Percentiles rank a stretch among this genome's conserved stretches.
Evolutionary conservation across 2,329 filamentous ascomycete genomes (phyloP).

Genomic region (Fusarium dlaminii): DNA sequence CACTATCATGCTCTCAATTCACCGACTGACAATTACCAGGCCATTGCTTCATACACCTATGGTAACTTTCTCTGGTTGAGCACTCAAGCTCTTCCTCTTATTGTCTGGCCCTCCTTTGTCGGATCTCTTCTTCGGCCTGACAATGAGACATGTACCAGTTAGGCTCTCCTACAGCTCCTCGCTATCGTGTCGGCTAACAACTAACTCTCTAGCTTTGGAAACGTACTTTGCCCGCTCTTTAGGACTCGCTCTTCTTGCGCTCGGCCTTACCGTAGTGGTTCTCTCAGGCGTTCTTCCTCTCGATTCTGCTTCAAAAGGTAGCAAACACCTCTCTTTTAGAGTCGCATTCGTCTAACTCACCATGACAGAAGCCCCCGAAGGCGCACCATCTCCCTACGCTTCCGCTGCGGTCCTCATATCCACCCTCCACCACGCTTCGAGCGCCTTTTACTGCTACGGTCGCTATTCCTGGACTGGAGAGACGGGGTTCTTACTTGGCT

Average conservation of each 20-base stretch:
- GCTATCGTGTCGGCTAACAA: background rate
- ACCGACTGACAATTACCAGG: constrained; percentile 46
- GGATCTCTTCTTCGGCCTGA: constrained; percentile 53
- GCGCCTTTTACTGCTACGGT: constrained; percentile 74
- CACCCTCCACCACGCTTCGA: constrained; percentile 69
- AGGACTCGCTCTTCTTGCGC: constrained; percentile 71
- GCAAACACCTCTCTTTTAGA: background rate
- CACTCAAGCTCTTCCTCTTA: constrained; percentile 57
- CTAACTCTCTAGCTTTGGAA: constrained; percentile 61
- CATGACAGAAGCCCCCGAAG: constrained; percentile 37
- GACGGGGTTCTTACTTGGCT: constrained; percentile 68
- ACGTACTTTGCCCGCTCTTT: constrained; percentile 78
- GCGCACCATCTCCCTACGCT: constrained; percentile 69
- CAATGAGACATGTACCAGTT: constrained; percentile 46
- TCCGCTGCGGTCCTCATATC: constrained; percentile 73
- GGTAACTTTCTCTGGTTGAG: constrained; percentile 62
- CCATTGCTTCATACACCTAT: constrained; percentile 61
- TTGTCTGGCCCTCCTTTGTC: constrained; percentile 60
- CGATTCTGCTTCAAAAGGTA: constrained; percentile 58
- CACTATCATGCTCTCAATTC: background rate
- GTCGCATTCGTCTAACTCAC: background rate
- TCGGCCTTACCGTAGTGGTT: constrained; percentile 72
- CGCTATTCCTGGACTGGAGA: constrained; percentile 68
- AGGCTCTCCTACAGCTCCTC: background rate
- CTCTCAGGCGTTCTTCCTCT: constrained; percentile 77